phyloP scores from a whole-genome alignment of 441 rosid species.

The Populus trichocarpa region DNA sequence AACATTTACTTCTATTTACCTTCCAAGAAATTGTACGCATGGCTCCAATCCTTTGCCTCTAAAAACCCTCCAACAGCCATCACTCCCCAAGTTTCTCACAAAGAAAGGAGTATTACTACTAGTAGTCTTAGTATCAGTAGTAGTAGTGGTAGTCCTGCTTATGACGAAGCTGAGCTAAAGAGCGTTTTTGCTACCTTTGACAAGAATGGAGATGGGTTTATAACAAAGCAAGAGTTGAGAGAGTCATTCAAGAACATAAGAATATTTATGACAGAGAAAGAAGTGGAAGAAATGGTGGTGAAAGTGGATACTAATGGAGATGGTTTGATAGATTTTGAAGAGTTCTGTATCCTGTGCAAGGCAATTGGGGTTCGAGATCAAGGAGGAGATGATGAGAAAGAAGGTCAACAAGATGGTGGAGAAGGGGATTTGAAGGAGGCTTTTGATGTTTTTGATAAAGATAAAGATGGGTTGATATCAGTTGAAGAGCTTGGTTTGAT shows the following conservation, averaged over 20 bases:
- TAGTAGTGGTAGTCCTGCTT: not conserved
- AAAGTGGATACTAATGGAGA: constrained; percentile 56
- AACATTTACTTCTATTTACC: constrained; percentile 28
- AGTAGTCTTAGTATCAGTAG: not conserved
- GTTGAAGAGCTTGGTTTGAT: constrained; percentile 56
- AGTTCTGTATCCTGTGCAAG: constrained; percentile 37
- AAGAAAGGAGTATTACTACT: not conserved
- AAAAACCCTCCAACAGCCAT: not conserved
- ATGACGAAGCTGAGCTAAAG: constrained; percentile 26
- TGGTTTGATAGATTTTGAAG: constrained; percentile 51
- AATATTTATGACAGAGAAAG: constrained; percentile 37
- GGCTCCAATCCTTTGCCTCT: constrained; percentile 28
- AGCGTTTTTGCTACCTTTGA: constrained; percentile 51
- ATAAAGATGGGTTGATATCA: constrained; percentile 55
- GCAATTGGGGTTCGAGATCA: not conserved
- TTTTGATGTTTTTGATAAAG: constrained; percentile 60
- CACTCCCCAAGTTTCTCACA: not conserved
- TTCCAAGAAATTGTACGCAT: constrained; percentile 25
- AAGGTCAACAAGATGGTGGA: constrained; percentile 13
- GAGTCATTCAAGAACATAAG: constrained; percentile 45
- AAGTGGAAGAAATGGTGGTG: constrained; percentile 43
- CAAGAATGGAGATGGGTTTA: constrained; percentile 55
- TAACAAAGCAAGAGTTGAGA: constrained; percentile 45
- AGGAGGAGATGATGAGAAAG: not conserved
- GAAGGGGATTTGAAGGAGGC: constrained; percentile 46